These are phyloP conservation scores for Metarhizium robertsii DNA, from an alignment of 2,329 filamentous ascomycete species.

Conservation along the genomic window DNA sequence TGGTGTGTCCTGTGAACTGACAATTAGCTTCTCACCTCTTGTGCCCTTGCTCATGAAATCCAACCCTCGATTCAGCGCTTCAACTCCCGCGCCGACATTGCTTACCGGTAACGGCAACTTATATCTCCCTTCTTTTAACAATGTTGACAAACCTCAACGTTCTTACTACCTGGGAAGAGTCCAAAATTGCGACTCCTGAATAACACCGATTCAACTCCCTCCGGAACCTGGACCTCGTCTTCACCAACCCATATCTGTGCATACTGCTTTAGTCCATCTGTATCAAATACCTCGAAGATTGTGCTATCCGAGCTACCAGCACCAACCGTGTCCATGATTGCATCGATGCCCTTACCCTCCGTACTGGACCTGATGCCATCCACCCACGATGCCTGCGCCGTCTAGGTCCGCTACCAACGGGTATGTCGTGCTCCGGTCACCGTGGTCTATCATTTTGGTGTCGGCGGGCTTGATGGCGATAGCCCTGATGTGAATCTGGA, in stretches of 20 bases:
- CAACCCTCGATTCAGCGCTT: constrained; percentile 7
- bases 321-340: constrained; percentile 8
- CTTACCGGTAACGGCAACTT: background rate
- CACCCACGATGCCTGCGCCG: background rate
- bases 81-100: constrained; percentile 8
- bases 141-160: background rate
- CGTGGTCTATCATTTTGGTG: too few species aligned
- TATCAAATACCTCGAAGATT: background rate
- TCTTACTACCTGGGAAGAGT: background rate
- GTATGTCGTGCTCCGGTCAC: too few species aligned
- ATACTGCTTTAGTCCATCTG: background rate
- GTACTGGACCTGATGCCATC: background rate
- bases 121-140: background rate
- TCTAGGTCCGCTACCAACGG: too few species aligned
- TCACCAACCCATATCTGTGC: background rate
- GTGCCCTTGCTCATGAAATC: constrained; percentile 8
- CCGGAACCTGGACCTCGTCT: background rate
- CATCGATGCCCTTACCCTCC: constrained; percentile 1
- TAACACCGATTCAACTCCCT: background rate
- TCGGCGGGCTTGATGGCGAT: too few species aligned
- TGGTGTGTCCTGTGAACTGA: constrained; percentile 3
- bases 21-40: constrained; percentile 13
- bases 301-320: constrained; percentile 4
- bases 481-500: constrained; percentile 8
- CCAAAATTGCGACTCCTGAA: background rate